Percentiles rank a stretch among this genome's conserved stretches.
Evolutionary conservation across 805 yeast genomes (phyloP).

Genomic region (Grigorovia transvaalensis): DNA sequence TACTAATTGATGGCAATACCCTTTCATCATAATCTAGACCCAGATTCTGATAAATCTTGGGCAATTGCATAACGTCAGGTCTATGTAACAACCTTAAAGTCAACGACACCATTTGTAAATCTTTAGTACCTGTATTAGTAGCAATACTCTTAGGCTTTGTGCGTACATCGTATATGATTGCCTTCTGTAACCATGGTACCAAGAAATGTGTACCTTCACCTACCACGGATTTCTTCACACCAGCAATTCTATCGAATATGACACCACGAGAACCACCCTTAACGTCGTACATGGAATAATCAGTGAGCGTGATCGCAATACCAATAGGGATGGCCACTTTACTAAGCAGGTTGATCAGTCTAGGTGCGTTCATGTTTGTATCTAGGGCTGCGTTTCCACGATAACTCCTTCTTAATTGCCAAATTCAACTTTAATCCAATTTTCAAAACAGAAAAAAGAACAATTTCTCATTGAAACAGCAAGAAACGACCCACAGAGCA

Average conservation of each 20-base stretch:
- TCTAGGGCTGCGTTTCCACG: too few relatives aligned
- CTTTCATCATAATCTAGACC: constrained; percentile 94
- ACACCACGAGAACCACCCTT: constrained; percentile 95
- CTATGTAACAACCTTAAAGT: constrained; percentile 89
- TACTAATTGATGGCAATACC: constrained; percentile 85
- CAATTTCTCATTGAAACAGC: too few relatives aligned
- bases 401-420: background rate
- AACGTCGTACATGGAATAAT: constrained; percentile 85
- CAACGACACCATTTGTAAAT: constrained; percentile 87
- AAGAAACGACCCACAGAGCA: too few relatives aligned
- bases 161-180: constrained; percentile 83
- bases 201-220: constrained; percentile 97
- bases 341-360: constrained; percentile 20
- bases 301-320: constrained; percentile 57
- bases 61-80: constrained; percentile 78
- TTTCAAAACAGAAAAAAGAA: too few relatives aligned
- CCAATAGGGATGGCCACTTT: constrained; percentile 63
- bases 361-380: constrained; percentile 3
- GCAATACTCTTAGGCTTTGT: constrained; percentile 92
- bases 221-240: constrained; percentile 78
- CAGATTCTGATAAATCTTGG: constrained; percentile 77
- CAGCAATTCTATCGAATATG: constrained; percentile 81
- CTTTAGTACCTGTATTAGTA: constrained; percentile 94
- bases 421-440: background rate
- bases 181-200: constrained; percentile 91